Conservation (phyloP, 176 grass and related monocot species). For the Bothriochloa decipiens region DNA sequence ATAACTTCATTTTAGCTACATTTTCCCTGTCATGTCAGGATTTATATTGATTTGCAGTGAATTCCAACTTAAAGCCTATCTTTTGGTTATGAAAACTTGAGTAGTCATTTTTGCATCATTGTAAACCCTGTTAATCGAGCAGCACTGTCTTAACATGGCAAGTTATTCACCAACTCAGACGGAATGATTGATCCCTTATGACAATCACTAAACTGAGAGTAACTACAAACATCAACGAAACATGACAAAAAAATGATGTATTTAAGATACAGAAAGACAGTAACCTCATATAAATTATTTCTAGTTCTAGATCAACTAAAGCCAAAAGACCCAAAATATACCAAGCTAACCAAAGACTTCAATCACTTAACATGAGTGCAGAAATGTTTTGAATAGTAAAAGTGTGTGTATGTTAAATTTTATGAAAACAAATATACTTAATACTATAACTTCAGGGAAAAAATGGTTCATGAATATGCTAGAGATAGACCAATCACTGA, state of each 20-base stretch:
- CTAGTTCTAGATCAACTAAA: not conserved
- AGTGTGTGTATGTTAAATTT: not conserved
- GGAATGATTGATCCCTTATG: not conserved
- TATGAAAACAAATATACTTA: not conserved
- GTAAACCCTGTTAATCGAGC: conserved; percentile 5
- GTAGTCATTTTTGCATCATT: conserved; percentile 5
- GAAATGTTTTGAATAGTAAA: conserved; percentile 15
- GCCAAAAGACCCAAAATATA: not conserved
- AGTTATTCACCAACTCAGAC: conserved; percentile 27
- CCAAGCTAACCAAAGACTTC: not conserved
- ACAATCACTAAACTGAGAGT: conserved; percentile 10
- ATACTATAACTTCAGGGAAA: conserved; percentile 9
- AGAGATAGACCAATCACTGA: not conserved
- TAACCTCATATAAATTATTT: not conserved
- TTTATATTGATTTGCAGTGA: conserved; percentile 4
- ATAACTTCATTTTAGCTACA: not conserved
- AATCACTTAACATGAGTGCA: conserved; percentile 14
- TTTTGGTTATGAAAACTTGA: conserved; percentile 17
- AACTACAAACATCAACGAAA: conserved; percentile 1
- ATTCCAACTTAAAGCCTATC: conserved; percentile 12
- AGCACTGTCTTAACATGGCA: not conserved
- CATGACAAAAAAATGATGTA: not conserved
- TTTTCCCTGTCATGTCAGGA: not conserved
- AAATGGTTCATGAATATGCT: conserved; percentile 15
- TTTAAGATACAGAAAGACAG: conserved; percentile 2